Evolutionary conservation across 179 eudicot genomes (phyloP), one percentile per base, ranked within the genome.

Genomic region (Silene noctiflora): DNA sequence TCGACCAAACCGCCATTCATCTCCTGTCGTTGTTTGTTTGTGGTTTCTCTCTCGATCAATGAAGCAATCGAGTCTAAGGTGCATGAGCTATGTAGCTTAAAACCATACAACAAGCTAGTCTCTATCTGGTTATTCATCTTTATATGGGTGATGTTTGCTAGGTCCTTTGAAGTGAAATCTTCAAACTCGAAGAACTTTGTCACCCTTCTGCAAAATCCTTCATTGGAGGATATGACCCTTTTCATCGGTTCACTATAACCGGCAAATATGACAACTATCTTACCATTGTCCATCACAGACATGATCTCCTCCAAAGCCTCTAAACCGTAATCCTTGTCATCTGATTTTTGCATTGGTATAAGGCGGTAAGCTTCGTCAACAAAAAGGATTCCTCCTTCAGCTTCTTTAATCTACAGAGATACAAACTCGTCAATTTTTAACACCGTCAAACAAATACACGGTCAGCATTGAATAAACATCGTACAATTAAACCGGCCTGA

Each of bases 251-350:
- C 98, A 31, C 94, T 88, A 65, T 95, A 95, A 72, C 99, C 97
- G 14, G 99, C 99, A 56, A 95, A 93, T 76, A 95, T 93, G 31
- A 95, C 99, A 0, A 95, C 97, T 51, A 95, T 82, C 83, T 93
- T 95, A 35, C 99, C 99, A 62, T 76, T 84, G 80, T 95, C 99
- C 99, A 93, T 95, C 59, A 93, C 86, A 3, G 98, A 95, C 99
- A 95, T 95, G 61, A 95, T 95, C 88, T 95, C 99, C 81, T 95
- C 99, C 71, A 95, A 81, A n/a, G 99, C 99, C 84, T 95, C 99
- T 72, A 91, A 79, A 3, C 98, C 99, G 25, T 93, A 95, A 81
- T 95, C 99, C 76, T 93, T 95, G 48, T 93, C 98, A 68, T 95
- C 97, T 29, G 96, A 80, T 73, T 93, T 93, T 75, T 95, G 96